A percentile compares a stretch with the other conserved stretches of the same genome.
Evolutionary conservation across 257 asterid genomes (phyloP).

Genomic region (Gentiana dahurica): DNA sequence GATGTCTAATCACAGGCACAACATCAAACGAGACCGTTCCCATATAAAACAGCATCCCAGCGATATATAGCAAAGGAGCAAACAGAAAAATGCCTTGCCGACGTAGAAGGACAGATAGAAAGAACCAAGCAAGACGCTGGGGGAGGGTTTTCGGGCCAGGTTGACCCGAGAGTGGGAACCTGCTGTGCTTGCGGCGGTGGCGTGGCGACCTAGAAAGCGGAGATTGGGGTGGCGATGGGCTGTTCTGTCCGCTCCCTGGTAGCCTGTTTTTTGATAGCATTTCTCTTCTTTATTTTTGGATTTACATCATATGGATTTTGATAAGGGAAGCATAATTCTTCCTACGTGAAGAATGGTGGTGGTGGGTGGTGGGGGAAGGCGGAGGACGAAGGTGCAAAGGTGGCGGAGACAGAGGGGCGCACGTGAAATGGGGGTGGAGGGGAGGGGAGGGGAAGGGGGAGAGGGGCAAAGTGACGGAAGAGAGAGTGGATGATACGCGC

Average conservation of each 20-base stretch:
- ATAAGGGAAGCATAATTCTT: background rate
- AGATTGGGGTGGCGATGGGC: conserved; percentile 84
- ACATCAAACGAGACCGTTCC: conserved; percentile 91
- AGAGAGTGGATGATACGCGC: conserved; percentile 14
- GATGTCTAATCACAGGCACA: conserved; percentile 41
- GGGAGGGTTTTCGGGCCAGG: conserved; percentile 42
- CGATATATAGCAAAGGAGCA: conserved; percentile 76
- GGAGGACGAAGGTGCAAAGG: background rate
- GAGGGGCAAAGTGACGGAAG: conserved; percentile 3
- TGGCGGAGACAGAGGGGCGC: conserved; percentile 13
- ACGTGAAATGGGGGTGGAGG: conserved; percentile 15
- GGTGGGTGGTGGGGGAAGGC: background rate
- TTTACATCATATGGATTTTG: conserved; percentile 26
- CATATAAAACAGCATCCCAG: conserved; percentile 86
- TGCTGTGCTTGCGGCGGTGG: conserved; percentile 15
- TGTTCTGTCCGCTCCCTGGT: conserved; percentile 87
- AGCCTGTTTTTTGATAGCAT: conserved; percentile 94
- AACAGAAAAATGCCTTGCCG: conserved; percentile 85
- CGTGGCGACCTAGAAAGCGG: conserved; percentile 90
- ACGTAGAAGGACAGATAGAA: conserved; percentile 58
- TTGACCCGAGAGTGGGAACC: conserved; percentile 33
- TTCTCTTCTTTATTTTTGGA: conserved; percentile 23
- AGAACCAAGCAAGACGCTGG: conserved; percentile 56
- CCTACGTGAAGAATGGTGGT: background rate
- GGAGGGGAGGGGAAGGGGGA: background rate